Conservation (phyloP, 1,284 basidiomycete genomes). For the Erythrobasidium hasegawianum region DNA sequence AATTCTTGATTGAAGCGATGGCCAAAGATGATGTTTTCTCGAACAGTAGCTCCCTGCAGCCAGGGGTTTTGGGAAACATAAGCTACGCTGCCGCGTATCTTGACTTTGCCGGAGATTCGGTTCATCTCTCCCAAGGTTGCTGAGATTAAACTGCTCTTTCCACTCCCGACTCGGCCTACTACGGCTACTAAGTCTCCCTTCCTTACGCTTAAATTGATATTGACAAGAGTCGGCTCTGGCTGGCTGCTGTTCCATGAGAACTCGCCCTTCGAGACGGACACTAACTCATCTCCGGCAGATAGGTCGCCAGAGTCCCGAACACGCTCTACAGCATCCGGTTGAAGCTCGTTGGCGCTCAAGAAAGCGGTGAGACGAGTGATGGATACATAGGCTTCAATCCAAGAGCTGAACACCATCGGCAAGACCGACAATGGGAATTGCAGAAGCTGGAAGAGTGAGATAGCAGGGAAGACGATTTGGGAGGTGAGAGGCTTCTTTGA, state of each 20-base stretch:
- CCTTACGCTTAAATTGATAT: conserved; percentile 54
- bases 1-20: conserved; percentile 72
- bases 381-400: conserved; percentile 82
- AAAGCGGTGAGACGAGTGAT: conserved; percentile 74
- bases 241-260: conserved; percentile 49
- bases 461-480: conserved; percentile 89
- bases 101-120: conserved; percentile 67
- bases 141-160: conserved; percentile 59
- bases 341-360: conserved; percentile 73
- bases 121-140: conserved; percentile 86
- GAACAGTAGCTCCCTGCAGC: conserved; percentile 63
- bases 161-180: conserved; percentile 82
- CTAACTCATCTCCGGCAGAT: conserved; percentile 63
- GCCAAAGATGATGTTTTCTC: conserved; percentile 86
- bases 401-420: conserved; percentile 58
- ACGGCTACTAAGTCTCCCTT: conserved; percentile 86
- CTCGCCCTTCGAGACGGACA: conserved; percentile 53
- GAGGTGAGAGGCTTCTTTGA: conserved; percentile 72
- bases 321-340: conserved; percentile 63
- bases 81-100: conserved; percentile 71
- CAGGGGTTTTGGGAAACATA: conserved; percentile 89
- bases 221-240: conserved; percentile 39
- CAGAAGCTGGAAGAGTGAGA: conserved; percentile 85
- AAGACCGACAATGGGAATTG: conserved; percentile 70
- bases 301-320: conserved; percentile 51